phyloP scores from a whole-genome alignment of 805 yeast genomes.

The Barnettozyma pratensis region DNA sequence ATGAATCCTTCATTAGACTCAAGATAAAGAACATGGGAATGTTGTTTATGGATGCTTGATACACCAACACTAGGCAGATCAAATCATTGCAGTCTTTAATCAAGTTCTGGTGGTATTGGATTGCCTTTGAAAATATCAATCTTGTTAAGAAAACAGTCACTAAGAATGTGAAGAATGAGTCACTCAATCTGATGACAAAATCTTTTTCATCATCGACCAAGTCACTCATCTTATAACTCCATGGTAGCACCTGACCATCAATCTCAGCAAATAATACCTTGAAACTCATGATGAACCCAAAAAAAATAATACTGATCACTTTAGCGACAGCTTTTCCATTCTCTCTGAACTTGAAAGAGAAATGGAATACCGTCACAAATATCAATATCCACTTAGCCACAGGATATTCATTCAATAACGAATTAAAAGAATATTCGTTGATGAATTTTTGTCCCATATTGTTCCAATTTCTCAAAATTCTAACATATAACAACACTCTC shows the following conservation, averaged over 20 bases:
- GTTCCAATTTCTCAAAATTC: conserved; percentile 78
- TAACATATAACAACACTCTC: conserved; percentile 24
- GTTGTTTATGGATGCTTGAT: conserved; percentile 43
- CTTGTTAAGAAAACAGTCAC: conserved; percentile 30
- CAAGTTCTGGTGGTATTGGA: conserved; percentile 14
- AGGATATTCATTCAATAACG: conserved; percentile 6
- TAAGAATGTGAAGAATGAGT: conserved; percentile 29
- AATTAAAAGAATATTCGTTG: conserved; percentile 3
- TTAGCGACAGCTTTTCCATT: conserved; percentile 1
- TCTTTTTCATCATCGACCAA: conserved; percentile 1
- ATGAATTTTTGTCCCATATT: conserved; percentile 83
- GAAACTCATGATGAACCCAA: neutral
- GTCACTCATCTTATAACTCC: conserved; percentile 1
- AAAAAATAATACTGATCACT: neutral
- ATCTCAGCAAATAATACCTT: conserved; percentile 6
- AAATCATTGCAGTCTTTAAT: conserved; percentile 35
- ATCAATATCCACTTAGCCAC: conserved; percentile 44
- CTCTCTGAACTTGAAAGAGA: conserved; percentile 1
- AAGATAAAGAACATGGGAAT: conserved; percentile 46
- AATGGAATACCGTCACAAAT: conserved; percentile 1
- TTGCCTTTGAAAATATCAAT: conserved; percentile 12
- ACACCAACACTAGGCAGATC: conserved; percentile 37
- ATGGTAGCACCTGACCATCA: conserved; percentile 8
- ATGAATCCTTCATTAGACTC: conserved; percentile 15
- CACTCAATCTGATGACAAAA: conserved; percentile 1